A percentile compares a stretch with the other conserved stretches of the same genome.
Evolutionary conservation across 257 asterid species (phyloP).

Genomic region (Solanum etuberosum): DNA sequence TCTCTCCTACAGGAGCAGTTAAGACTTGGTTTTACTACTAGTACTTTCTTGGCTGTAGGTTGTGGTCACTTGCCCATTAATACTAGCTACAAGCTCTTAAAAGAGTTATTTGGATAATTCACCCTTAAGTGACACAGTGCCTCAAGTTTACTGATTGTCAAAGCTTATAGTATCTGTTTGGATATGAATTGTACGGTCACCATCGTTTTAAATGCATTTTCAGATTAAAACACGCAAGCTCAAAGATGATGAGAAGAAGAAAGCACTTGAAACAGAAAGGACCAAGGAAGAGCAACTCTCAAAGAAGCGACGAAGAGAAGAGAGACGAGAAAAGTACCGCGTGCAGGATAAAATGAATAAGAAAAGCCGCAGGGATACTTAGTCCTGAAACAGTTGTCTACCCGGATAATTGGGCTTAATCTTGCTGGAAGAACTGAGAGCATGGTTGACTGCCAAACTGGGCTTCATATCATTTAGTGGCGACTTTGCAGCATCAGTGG

Average conservation of each 20-base stretch:
- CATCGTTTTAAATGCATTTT: not conserved
- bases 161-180: not conserved
- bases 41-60: not conserved
- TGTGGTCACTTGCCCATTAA: not conserved
- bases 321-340: conserved; percentile 62
- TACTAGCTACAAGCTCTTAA: not conserved
- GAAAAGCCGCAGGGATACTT: conserved; percentile 38
- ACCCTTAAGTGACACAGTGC: not conserved
- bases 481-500: not conserved
- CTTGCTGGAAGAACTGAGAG: not conserved
- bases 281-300: conserved; percentile 71
- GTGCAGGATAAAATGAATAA: conserved; percentile 63
- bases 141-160: not conserved
- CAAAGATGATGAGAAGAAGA: conserved; percentile 49
- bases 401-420: not conserved
- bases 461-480: not conserved
- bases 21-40: not conserved
- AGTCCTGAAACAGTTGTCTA: not conserved
- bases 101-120: not conserved
- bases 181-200: not conserved
- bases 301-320: conserved; percentile 83
- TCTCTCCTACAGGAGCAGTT: not conserved
- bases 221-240: conserved; percentile 60
- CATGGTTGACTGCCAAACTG: not conserved
- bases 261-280: conserved; percentile 40